Evolutionary conservation across 2,329 filamentous ascomycete genomes (phyloP).

Genomic region (Venturiaceae sp.): DNA sequence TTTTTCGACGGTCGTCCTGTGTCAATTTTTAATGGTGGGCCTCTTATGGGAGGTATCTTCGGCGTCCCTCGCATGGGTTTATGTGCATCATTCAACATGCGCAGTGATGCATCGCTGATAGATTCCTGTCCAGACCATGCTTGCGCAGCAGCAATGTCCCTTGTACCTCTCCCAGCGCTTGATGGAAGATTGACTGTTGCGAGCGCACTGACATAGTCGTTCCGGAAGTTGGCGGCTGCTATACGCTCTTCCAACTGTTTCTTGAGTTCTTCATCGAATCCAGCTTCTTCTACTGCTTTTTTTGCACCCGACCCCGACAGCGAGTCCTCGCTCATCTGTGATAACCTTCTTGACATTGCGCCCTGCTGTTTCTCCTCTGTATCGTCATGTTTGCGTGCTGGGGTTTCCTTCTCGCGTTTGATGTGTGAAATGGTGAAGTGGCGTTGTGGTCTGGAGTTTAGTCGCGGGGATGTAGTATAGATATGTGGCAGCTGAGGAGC

Average conservation of each 20-base stretch:
- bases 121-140: slow-evolving; percentile 74
- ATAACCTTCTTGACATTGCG: slow-evolving; percentile 48
- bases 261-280: slow-evolving; percentile 53
- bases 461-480: background rate
- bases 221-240: slow-evolving; percentile 43
- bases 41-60: slow-evolving; percentile 27
- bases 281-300: slow-evolving; percentile 50
- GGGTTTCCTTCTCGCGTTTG: background rate
- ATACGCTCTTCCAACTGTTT: slow-evolving; percentile 49
- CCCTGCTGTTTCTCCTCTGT: slow-evolving; percentile 19
- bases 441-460: background rate
- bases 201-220: slow-evolving; percentile 42
- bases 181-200: slow-evolving; percentile 44
- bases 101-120: slow-evolving; percentile 63
- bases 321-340: slow-evolving; percentile 50
- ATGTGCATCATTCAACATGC: slow-evolving; percentile 62
- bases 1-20: slow-evolving; percentile 32
- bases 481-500: background rate
- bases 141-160: slow-evolving; percentile 55
- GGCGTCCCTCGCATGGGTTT: slow-evolving; percentile 36
- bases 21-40: slow-evolving; percentile 32
- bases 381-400: background rate
- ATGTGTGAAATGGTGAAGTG: background rate
- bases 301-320: slow-evolving; percentile 45
- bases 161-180: slow-evolving; percentile 58